Evolutionary conservation across 2,329 filamentous ascomycete species (phyloP).

Genomic region (Penicillium sclerotigenum): DNA sequence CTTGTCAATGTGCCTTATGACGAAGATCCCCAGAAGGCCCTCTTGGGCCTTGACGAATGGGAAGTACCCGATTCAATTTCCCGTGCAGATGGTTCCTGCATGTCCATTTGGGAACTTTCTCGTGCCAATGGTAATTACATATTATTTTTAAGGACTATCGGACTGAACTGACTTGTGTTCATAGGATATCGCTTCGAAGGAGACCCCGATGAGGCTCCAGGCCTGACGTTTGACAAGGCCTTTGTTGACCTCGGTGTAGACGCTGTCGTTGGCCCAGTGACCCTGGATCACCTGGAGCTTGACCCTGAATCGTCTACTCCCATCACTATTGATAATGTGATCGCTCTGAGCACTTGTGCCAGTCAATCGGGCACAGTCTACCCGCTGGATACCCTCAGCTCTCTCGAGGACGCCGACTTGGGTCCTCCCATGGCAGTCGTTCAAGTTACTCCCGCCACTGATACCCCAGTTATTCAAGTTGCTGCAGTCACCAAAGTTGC

Average conservation of each 20-base stretch:
- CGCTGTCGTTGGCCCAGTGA: neutral
- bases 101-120: neutral
- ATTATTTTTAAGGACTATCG: neutral
- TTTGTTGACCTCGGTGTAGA: neutral
- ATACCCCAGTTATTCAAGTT: neutral
- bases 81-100: neutral
- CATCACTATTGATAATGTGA: neutral
- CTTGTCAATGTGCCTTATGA: neutral
- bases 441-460: neutral
- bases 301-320: neutral
- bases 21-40: neutral
- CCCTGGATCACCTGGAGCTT: neutral
- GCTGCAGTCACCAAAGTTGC: no score
- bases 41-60: neutral
- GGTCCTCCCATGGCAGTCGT: neutral
- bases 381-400: neutral
- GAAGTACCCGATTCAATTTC: neutral
- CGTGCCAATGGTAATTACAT: neutral
- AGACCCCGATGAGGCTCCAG: neutral
- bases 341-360: neutral
- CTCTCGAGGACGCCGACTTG: neutral
- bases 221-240: neutral
- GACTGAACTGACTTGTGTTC: neutral
- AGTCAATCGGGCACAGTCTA: neutral
- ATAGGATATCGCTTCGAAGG: neutral